A percentile compares a stretch with the other conserved stretches of the same genome.
phyloP scores from a whole-genome alignment of 345 rosid species.

The Eucalyptus shirleyi region DNA sequence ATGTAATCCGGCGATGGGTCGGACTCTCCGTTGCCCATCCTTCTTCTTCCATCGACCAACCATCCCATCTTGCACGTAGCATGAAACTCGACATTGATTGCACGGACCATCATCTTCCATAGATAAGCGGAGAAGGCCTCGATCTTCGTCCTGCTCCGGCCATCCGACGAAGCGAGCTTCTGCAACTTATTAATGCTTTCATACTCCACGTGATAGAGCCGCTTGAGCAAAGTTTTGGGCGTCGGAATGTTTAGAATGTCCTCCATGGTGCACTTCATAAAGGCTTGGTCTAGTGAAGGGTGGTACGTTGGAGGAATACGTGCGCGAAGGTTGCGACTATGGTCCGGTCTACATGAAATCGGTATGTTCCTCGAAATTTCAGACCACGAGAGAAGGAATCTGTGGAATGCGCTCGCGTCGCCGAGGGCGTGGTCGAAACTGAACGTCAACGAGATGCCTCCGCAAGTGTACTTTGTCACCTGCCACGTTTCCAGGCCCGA shows the following conservation, averaged over 20 bases:
- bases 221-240: slow-evolving; percentile 32
- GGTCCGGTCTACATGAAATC: slow-evolving; percentile 56
- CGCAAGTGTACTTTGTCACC: slow-evolving; percentile 41
- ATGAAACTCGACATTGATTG: slow-evolving; percentile 16
- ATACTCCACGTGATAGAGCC: slow-evolving; percentile 55
- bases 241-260: slow-evolving; percentile 51
- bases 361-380: slow-evolving; percentile 47
- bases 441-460: slow-evolving; percentile 60
- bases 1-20: slow-evolving; percentile 41
- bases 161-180: slow-evolving; percentile 25
- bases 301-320: slow-evolving; percentile 52
- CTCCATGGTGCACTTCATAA: slow-evolving; percentile 49
- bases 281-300: slow-evolving; percentile 37
- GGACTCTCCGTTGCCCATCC: slow-evolving; percentile 5
- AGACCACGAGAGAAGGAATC: slow-evolving; percentile 60
- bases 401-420: slow-evolving; percentile 59
- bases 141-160: slow-evolving; percentile 50
- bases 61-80: slow-evolving; percentile 79
- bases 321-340: slow-evolving; percentile 36
- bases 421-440: slow-evolving; percentile 87
- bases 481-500: slow-evolving; percentile 4
- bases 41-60: slow-evolving; percentile 66
- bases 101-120: slow-evolving; percentile 63
- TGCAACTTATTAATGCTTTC: slow-evolving; percentile 42
- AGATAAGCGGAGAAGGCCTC: slow-evolving; percentile 84